These are phyloP conservation scores for Thecamonas trahens DNA, from an alignment of 78 protist species.

Conservation along the genomic window DNA sequence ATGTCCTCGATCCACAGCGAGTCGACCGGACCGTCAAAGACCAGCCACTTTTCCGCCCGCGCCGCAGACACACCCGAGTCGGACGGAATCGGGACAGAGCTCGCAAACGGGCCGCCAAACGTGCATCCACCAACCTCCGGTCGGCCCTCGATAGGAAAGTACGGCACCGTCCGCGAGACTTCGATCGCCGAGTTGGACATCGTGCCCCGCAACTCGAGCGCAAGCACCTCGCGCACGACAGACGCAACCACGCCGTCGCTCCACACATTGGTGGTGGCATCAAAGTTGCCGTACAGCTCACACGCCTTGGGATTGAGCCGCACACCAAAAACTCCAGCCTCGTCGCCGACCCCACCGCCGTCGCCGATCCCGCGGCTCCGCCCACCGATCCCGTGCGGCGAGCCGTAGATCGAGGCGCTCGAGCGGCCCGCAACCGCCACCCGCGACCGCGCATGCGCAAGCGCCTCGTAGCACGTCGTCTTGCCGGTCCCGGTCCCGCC, in stretches of 20 bases:
- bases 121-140: too few relatives aligned
- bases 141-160: too few relatives aligned
- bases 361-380: constrained; percentile 27
- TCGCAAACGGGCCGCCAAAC: constrained; percentile 15
- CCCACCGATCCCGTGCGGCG: not conserved
- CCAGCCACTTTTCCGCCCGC: constrained; percentile 52
- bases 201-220: too few relatives aligned
- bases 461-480: constrained; percentile 27
- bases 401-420: constrained; percentile 51
- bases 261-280: constrained; percentile 75
- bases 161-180: too few relatives aligned
- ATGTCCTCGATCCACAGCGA: constrained; percentile 82
- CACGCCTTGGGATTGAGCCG: constrained; percentile 82
- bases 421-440: not conserved
- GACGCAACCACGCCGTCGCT: constrained; percentile 74
- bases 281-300: constrained; percentile 81
- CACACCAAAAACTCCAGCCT: too few relatives aligned
- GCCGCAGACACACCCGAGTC: constrained; percentile 8
- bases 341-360: too few relatives aligned
- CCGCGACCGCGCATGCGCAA: constrained; percentile 35
- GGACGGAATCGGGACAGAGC: constrained; percentile 3
- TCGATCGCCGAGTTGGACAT: too few relatives aligned
- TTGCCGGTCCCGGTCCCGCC: constrained; percentile 65
- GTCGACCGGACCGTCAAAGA: constrained; percentile 88
- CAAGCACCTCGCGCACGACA: constrained; percentile 28